Evolutionary conservation across 2,329 filamentous ascomycete genomes (phyloP).

Genomic region (Colletotrichum agaves): DNA sequence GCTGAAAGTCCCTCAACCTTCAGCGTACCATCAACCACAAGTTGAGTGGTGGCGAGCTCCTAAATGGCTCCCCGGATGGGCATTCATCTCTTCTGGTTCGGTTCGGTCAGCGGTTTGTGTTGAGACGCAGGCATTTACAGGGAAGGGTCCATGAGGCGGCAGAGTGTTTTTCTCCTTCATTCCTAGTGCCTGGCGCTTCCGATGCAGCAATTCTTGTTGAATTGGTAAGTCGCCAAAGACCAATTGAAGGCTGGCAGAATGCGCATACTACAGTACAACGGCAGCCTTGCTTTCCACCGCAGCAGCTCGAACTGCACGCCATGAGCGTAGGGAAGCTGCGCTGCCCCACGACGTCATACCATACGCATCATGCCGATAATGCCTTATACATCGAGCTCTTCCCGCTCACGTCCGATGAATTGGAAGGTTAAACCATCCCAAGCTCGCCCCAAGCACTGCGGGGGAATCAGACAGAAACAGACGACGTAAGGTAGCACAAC

Average conservation of each 20-base stretch:
- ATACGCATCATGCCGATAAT: slow-evolving; percentile 18
- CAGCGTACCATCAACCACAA: slow-evolving; percentile 30
- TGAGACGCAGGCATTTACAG: slow-evolving; percentile 21
- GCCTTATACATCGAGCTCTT: slow-evolving; percentile 29
- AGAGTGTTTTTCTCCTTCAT: slow-evolving; percentile 24
- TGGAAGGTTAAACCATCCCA: slow-evolving; percentile 23
- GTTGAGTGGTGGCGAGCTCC: slow-evolving; percentile 19
- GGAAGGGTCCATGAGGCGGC: slow-evolving; percentile 19
- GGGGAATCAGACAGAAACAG: slow-evolving; percentile 9
- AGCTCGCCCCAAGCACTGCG: slow-evolving; percentile 25
- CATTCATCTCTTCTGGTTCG: slow-evolving; percentile 14
- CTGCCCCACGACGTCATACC: slow-evolving; percentile 37
- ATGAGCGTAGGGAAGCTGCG: slow-evolving; percentile 12
- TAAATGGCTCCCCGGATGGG: background rate
- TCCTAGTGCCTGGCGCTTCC: slow-evolving; percentile 6
- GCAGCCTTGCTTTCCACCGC: too few species aligned
- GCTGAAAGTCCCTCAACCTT: slow-evolving; percentile 26
- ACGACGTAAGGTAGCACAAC: background rate
- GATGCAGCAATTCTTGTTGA: slow-evolving; percentile 38
- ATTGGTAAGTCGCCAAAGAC: slow-evolving; percentile 31
- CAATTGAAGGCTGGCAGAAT: background rate
- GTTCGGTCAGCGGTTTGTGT: slow-evolving; percentile 21
- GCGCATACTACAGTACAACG: background rate
- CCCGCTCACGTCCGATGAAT: slow-evolving; percentile 1
- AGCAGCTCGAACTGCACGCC: background rate